phyloP scores from a whole-genome alignment of 495 filamentous ascomycete genomes.

The Xylaria longipes region DNA sequence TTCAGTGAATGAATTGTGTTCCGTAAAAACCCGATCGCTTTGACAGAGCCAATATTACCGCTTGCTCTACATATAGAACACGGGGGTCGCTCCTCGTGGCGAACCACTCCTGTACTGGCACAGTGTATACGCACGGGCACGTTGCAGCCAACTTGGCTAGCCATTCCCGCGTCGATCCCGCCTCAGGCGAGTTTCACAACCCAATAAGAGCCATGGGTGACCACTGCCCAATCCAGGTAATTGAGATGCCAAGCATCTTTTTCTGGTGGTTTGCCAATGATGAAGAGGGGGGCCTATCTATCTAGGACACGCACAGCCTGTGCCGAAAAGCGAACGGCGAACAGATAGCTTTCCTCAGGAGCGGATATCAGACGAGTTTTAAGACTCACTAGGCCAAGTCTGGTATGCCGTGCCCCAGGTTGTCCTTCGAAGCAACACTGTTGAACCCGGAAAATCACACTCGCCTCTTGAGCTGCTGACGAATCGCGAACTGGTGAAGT shows the following conservation, averaged over 20 bases:
- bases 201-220: conserved; percentile 7
- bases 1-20: not conserved
- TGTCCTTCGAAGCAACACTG: not conserved
- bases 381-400: not conserved
- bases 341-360: not conserved
- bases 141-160: not conserved
- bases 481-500: not conserved
- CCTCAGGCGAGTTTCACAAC: conserved; percentile 38
- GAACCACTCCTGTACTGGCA: not conserved
- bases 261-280: not conserved
- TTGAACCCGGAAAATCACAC: not conserved
- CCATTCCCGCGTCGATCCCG: conserved; percentile 27
- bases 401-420: not conserved
- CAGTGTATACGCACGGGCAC: conserved; percentile 1
- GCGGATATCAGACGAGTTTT: not conserved
- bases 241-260: conserved; percentile 1
- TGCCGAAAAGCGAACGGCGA: conserved; percentile 6
- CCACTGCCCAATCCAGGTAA: conserved; percentile 6
- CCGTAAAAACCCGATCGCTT: not conserved
- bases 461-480: not conserved
- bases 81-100: not conserved
- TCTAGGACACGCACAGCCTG: not conserved
- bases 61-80: not conserved
- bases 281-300: not conserved
- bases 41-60: not conserved